Conservation (phyloP, 2,329 filamentous ascomycete species). For the Botrytis elliptica region DNA sequence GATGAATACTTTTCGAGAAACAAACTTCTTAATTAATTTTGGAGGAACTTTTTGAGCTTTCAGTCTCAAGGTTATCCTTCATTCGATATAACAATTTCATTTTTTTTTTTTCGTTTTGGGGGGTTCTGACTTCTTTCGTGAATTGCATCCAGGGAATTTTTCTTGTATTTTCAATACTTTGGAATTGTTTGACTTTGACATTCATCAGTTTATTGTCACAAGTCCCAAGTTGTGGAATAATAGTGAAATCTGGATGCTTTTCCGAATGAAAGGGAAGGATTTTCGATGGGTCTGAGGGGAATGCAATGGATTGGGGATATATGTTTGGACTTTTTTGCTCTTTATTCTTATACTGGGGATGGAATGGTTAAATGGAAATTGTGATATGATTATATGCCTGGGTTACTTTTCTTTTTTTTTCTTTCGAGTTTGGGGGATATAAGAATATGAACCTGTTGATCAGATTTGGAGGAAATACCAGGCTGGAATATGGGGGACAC, state of each 20-base stretch:
- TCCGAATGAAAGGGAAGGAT: not conserved
- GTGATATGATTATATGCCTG: slow-evolving; percentile 23
- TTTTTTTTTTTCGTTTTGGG: not conserved
- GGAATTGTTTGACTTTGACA: not conserved
- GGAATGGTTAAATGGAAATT: slow-evolving; percentile 17
- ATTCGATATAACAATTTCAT: slow-evolving; percentile 12
- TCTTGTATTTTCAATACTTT: not conserved
- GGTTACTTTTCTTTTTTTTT: slow-evolving; percentile 7
- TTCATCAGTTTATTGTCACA: not conserved
- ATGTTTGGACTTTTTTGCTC: slow-evolving; percentile 10
- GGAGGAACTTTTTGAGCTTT: slow-evolving; percentile 6
- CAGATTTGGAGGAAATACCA: slow-evolving; percentile 16
- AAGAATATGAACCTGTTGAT: slow-evolving; percentile 15
- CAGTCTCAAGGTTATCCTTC: not conserved
- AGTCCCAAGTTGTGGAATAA: not conserved
- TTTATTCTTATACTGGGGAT: not conserved
- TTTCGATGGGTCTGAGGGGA: not conserved
- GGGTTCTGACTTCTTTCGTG: not conserved
- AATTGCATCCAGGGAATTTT: not conserved
- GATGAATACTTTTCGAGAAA: slow-evolving; percentile 29
- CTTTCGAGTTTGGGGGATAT: not conserved
- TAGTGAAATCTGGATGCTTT: not conserved
- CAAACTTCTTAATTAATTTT: slow-evolving; percentile 20
- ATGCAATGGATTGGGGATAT: slow-evolving; percentile 9
- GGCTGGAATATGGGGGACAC: not conserved